phyloP scores from a whole-genome alignment of 2,329 filamentous ascomycete species.

The Neurospora crassa region DNA sequence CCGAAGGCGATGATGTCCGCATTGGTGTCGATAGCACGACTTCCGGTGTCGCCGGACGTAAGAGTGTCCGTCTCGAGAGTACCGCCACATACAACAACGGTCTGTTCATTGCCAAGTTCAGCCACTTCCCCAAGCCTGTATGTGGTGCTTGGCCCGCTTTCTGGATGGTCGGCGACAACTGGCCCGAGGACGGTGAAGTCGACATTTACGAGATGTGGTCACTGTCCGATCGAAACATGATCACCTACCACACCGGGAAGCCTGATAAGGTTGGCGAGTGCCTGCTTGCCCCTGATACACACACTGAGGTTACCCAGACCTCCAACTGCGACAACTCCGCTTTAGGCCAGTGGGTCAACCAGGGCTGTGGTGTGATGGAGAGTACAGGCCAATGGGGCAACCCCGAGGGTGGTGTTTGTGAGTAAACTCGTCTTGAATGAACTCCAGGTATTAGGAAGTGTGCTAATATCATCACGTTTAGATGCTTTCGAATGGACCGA shows the following conservation, averaged over 20 bases:
- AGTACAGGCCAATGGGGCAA: slow-evolving; percentile 29
- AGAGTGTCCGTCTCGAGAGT: slow-evolving; percentile 57
- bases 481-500: slow-evolving; percentile 34
- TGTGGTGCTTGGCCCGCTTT: slow-evolving; percentile 69
- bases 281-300: slow-evolving; percentile 21
- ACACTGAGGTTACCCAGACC: slow-evolving; percentile 24
- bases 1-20: slow-evolving; percentile 25
- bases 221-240: slow-evolving; percentile 39
- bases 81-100: slow-evolving; percentile 53
- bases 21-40: slow-evolving; percentile 29
- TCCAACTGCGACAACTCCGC: slow-evolving; percentile 32
- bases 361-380: slow-evolving; percentile 33
- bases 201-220: slow-evolving; percentile 63
- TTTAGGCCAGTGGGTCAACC: slow-evolving; percentile 24
- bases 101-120: slow-evolving; percentile 60
- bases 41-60: slow-evolving; percentile 24
- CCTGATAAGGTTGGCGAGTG: slow-evolving; percentile 25
- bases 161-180: slow-evolving; percentile 42
- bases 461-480: slow-evolving; percentile 1
- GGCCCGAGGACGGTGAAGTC: slow-evolving; percentile 55
- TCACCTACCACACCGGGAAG: slow-evolving; percentile 47
- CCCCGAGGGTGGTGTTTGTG: slow-evolving; percentile 30
- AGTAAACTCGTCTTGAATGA: slow-evolving; percentile 12
- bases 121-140: slow-evolving; percentile 54
- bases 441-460: slow-evolving; percentile 11